Base-by-base conservation (phyloP, 345 rosid genomes). In the Noccaea bulbosa region DNA sequence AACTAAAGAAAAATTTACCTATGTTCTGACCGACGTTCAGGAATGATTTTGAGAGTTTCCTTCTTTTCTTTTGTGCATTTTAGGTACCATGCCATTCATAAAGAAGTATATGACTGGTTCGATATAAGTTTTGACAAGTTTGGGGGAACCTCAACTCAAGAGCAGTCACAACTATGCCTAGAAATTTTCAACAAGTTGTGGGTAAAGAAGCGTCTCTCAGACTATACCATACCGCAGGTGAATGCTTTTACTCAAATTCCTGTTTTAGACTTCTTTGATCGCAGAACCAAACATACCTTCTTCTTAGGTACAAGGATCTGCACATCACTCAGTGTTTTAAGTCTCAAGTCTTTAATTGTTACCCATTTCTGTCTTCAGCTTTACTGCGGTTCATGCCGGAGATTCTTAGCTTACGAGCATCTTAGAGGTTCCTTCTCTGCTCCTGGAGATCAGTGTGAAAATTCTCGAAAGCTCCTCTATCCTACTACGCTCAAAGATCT, bases 391-490 rank as follows among this genome's bases (percentile, higher is more conserved):
- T 86, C 89, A 20, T 94, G 99, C 79, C 38, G 78, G 58, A 45
- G 83, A 84, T 9, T 94, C 98, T 49, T 94, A 70, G 98, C 99
- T 62, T 97, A 94, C 53, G 83, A 98, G 64, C 86, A 92, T 79
- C 96, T 94, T 44, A 97, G 89, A 71, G 99, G 99, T 51, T 65
- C 73, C 49, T 94, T 73, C 99, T 89, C 93, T 80, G 99, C 99
- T 59, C 87, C 92, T 58, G 98, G 99, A 90, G 93, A 74, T 41
- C 99, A 94, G 39, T 91, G 98, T 77, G 99, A 94, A 45, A 83
- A 84, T 9, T 91, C 97, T 49, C 90, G 93, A 74, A 88, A 88
- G 73, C 87, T 94, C 62, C 76, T n/a, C n/a, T n/a, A n/a, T n/a
- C n/a, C n/a, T n/a, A n/a, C n/a, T n/a, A n/a, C 90, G 79, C 77